Base-by-base conservation (phyloP, 2,329 filamentous ascomycete species). In the Fusarium sp. region DNA sequence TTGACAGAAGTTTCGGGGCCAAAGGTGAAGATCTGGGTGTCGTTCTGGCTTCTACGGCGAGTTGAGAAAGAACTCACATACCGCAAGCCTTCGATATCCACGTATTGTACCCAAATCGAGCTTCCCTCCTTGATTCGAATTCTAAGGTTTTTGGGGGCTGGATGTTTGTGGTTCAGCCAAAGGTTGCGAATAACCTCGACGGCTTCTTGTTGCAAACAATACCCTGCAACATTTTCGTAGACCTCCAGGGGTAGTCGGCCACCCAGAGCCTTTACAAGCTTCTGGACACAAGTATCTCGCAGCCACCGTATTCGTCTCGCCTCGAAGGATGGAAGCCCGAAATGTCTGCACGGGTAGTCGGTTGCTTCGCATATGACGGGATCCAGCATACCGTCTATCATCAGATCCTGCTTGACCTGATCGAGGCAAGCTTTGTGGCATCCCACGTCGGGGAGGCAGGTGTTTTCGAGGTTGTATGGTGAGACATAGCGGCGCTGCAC, bases 1-100 rank as follows among this genome's bases (percentile, higher is more conserved):
- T 29, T 45, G 3, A 29, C 2, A 7, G 12, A 2, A 6, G 5
- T 4, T 3, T 13, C 36, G 1, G 3, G 3, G 0, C 19, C 2
- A 3, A 26, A 9, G 3, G 6, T 19, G 13, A 28, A 39, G 2
- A 55, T 7, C 5, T 24, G 3, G 12, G 19, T 15, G 24, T 56
- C 53, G 5, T 22, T 13, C 7, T 32, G 6, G 6, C 5, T 22
- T 26, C 4, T 9, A 5, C 7, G 26, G 3, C 2, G 2, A 3
- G 5, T 6, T 0, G 35, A 38, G 2, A 38, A 5, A 12, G 35
- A 38, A 6, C 19, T 38, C 15, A 38, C 13, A 5, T 38, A 38
- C 12, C 13, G 7, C 5, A 38, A 9, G 12, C 35, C 35, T 24
- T 38, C 35, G 10, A 38, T 38, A 3, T 38, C 11, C 8, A 22